phyloP scores from a whole-genome alignment of 192 early-diverging fungal genomes.

The Podila horticola region DNA sequence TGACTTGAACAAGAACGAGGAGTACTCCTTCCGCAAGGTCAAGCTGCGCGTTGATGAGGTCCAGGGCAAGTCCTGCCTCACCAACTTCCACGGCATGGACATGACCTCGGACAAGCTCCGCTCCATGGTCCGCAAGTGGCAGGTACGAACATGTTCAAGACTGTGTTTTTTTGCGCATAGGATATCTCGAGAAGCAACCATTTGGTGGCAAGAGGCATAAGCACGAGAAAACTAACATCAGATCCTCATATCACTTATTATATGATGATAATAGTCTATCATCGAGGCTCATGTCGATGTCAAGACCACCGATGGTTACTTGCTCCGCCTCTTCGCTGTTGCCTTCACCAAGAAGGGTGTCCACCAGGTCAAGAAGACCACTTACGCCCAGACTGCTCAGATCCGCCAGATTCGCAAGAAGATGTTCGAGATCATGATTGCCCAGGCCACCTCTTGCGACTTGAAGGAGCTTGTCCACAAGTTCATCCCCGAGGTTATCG shows the following conservation, averaged over 20 bases:
- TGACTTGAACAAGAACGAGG: slow-evolving; percentile 93
- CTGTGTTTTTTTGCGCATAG: neutral
- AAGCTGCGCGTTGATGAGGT: slow-evolving; percentile 98
- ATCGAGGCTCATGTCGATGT: slow-evolving; percentile 98
- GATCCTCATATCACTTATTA: neutral
- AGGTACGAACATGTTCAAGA: slow-evolving; percentile 63
- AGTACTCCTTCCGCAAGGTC: slow-evolving; percentile 97
- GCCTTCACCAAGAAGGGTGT: slow-evolving; percentile 95
- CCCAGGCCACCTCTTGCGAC: slow-evolving; percentile 86
- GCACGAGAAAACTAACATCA: neutral
- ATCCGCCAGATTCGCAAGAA: slow-evolving; percentile 99
- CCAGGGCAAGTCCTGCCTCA: slow-evolving; percentile 98
- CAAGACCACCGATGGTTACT: slow-evolving; percentile 99
- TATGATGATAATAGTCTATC: slow-evolving; percentile 67
- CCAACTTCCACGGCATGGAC: slow-evolving; percentile 99
- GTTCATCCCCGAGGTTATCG: slow-evolving; percentile 97
- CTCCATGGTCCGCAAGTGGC: slow-evolving; percentile 99
- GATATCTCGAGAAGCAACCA: neutral
- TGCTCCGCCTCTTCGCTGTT: slow-evolving; percentile 96
- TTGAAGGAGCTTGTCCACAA: slow-evolving; percentile 97
- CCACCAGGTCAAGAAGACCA: slow-evolving; percentile 98
- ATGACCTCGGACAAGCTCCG: slow-evolving; percentile 99
- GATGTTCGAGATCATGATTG: slow-evolving; percentile 99
- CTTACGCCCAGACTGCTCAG: slow-evolving; percentile 97
- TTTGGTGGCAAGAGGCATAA: neutral